These are phyloP conservation scores for Amaranthus cruentus DNA, from an alignment of 148 eudicot genomes.

Conservation along the genomic window DNA sequence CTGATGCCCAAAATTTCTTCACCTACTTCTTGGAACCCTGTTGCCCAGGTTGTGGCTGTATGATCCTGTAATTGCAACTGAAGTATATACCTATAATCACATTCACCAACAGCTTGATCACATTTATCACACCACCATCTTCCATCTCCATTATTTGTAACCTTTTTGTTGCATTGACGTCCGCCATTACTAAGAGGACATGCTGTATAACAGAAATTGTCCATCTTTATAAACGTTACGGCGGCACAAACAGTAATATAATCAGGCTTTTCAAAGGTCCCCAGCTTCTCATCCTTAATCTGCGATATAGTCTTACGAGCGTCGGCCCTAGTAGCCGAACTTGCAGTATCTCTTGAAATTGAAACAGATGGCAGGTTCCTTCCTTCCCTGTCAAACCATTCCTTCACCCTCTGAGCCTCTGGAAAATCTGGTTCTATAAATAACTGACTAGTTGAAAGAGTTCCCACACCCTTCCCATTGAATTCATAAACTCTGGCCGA, in stretches of 20 bases:
- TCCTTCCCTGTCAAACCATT: constrained; percentile 82
- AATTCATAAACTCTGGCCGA: constrained; percentile 68
- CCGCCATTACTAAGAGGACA: constrained; percentile 71
- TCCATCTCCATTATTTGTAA: constrained; percentile 84
- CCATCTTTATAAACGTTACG: constrained; percentile 57
- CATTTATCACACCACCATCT: constrained; percentile 91
- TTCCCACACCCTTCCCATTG: constrained; percentile 80
- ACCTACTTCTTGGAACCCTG: constrained; percentile 87
- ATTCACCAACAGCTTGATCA: constrained; percentile 72
- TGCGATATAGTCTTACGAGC: constrained; percentile 69
- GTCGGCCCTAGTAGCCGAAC: constrained; percentile 40
- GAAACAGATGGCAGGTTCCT: constrained; percentile 49
- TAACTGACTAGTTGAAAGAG: constrained; percentile 58
- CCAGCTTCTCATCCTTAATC: constrained; percentile 88
- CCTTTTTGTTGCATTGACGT: constrained; percentile 86
- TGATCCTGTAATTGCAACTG: constrained; percentile 91
- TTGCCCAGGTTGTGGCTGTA: constrained; percentile 76
- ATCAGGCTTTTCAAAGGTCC: constrained; percentile 89
- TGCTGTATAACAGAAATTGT: constrained; percentile 83
- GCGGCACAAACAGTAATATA: constrained; percentile 80
- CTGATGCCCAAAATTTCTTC: constrained; percentile 74
- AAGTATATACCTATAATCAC: constrained; percentile 85
- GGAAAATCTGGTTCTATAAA: constrained; percentile 86
- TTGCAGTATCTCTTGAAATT: constrained; percentile 51
- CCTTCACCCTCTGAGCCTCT: constrained; percentile 58